Conservation (phyloP, 257 asterid genomes). For the Forsythia viridissima region DNA sequence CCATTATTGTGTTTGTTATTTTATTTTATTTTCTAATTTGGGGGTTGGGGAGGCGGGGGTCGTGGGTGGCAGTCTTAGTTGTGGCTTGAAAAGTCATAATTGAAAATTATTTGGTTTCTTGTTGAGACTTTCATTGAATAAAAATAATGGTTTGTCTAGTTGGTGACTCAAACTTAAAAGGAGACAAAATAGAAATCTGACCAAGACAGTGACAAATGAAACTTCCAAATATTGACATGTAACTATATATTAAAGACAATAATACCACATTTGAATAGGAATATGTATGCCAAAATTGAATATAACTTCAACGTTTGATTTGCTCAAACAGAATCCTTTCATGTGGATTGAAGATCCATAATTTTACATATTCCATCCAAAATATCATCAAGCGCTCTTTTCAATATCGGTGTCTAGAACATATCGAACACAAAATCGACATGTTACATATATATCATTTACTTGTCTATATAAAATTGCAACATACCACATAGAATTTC, state of each 20-base stretch:
- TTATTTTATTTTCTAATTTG: background rate
- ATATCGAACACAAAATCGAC: too few relatives aligned
- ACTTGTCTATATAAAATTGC: too few relatives aligned
- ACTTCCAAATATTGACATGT: background rate
- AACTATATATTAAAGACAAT: background rate
- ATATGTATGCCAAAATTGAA: background rate
- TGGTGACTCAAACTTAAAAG: background rate
- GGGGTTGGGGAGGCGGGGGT: background rate
- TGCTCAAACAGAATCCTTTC: background rate
- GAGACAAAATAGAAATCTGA: background rate
- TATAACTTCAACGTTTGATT: background rate
- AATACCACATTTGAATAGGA: background rate
- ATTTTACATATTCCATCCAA: background rate
- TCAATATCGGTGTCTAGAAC: too few relatives aligned
- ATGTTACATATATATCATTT: too few relatives aligned
- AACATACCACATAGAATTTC: too few relatives aligned
- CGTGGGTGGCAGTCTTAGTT: background rate
- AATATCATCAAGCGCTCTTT: background rate
- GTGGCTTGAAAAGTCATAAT: background rate
- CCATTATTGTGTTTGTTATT: background rate
- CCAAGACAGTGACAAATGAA: background rate
- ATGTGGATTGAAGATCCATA: background rate
- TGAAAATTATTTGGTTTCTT: background rate
- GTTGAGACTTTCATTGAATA: background rate
- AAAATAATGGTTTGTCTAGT: background rate